Evolutionary conservation across 768 basidiomycete genomes (phyloP).

Genomic region (Xerocomellus chrysenteron): DNA sequence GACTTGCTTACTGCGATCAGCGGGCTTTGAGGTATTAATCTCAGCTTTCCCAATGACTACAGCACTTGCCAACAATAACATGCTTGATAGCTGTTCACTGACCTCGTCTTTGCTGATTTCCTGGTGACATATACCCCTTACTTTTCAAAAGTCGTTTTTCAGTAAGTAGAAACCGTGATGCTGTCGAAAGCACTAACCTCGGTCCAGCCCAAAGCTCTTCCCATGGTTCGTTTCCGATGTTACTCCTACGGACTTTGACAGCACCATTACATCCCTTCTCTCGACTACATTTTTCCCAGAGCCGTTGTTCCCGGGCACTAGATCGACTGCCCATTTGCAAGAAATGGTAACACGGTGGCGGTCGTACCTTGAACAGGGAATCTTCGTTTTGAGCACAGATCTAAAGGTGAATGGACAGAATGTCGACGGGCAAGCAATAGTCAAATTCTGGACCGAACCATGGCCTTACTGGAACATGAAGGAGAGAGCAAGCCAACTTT

Average conservation of each 20-base stretch:
- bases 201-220: conserved; percentile 79
- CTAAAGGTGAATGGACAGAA: conserved; percentile 29
- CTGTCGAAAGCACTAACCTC: conserved; percentile 9
- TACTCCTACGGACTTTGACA: conserved; percentile 78
- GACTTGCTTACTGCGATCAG: conserved; percentile 37
- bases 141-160: conserved; percentile 81
- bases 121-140: conserved; percentile 86
- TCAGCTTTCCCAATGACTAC: background rate
- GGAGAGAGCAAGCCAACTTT: conserved; percentile 49
- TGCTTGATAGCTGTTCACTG: conserved; percentile 77
- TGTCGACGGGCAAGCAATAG: conserved; percentile 24
- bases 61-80: background rate
- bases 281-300: conserved; percentile 56
- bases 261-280: conserved; percentile 56
- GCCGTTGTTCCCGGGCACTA: conserved; percentile 22
- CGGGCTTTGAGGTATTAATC: conserved; percentile 79
- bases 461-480: conserved; percentile 78
- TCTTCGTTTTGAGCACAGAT: conserved; percentile 61
- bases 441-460: conserved; percentile 71
- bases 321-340: conserved; percentile 44
- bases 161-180: conserved; percentile 51
- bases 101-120: conserved; percentile 91
- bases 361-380: conserved; percentile 62
- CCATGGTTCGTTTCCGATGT: conserved; percentile 99
- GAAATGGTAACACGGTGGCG: conserved; percentile 72